These are phyloP conservation scores for Saturnispora galanensis DNA, from an alignment of 805 yeast genomes.

Conservation along the genomic window DNA sequence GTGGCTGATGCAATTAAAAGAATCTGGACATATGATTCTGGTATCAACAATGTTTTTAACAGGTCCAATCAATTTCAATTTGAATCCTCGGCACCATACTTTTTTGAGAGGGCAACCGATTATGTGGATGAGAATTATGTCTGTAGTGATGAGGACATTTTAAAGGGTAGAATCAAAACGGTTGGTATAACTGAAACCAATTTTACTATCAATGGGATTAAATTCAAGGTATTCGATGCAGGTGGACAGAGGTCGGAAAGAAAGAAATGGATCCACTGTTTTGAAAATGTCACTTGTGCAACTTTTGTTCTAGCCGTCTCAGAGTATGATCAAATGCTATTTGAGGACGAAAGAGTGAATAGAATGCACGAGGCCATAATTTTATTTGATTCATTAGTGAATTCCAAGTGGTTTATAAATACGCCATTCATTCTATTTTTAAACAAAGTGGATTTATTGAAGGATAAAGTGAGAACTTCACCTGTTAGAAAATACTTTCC, in stretches of 20 bases:
- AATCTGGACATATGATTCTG: constrained; percentile 65
- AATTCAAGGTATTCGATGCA: constrained; percentile 79
- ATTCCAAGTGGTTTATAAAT: constrained; percentile 72
- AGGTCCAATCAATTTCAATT: constrained; percentile 73
- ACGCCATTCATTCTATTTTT: constrained; percentile 86
- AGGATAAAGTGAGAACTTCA: constrained; percentile 52
- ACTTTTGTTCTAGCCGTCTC: constrained; percentile 81
- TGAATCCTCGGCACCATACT: constrained; percentile 74
- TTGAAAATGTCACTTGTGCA: constrained; percentile 81
- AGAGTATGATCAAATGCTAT: constrained; percentile 86
- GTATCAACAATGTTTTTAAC: constrained; percentile 48
- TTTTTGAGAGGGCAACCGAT: constrained; percentile 61
- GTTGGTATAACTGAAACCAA: constrained; percentile 89
- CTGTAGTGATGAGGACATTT: constrained; percentile 74
- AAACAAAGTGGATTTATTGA: constrained; percentile 79
- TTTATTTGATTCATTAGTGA: constrained; percentile 73
- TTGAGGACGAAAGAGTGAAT: constrained; percentile 83
- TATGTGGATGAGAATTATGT: constrained; percentile 56
- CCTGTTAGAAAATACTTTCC: constrained; percentile 72
- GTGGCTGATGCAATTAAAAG: constrained; percentile 61
- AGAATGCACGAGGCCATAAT: constrained; percentile 85
- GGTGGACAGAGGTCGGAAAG: constrained; percentile 94
- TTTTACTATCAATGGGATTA: constrained; percentile 55
- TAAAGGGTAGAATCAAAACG: constrained; percentile 87
- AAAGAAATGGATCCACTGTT: constrained; percentile 90